Conservation (phyloP, 768 basidiomycete genomes). For the Leccinum ochraceum region DNA sequence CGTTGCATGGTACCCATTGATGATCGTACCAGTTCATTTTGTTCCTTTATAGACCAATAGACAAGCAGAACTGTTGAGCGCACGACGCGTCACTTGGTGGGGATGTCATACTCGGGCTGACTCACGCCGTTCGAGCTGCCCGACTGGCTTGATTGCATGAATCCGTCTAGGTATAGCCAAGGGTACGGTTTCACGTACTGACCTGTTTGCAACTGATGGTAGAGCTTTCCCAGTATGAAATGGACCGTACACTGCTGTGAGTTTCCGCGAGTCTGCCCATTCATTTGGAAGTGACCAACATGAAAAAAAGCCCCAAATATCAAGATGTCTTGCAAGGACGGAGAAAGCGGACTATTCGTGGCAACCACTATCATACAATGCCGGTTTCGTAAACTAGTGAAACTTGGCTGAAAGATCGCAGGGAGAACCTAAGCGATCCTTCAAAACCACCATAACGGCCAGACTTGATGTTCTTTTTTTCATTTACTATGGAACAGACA, state of each 20-base stretch:
- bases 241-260: not conserved
- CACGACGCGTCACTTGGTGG: not conserved
- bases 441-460: not conserved
- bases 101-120: not conserved
- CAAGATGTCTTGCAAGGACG: not conserved
- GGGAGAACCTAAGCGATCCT: not conserved
- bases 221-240: not conserved
- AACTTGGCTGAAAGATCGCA: no score
- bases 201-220: not conserved
- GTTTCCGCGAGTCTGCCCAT: not conserved
- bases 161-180: not conserved
- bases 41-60: not conserved
- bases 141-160: no score
- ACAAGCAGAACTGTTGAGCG: not conserved
- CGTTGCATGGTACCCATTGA: slow-evolving; percentile 26
- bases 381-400: not conserved
- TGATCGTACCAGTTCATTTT: not conserved
- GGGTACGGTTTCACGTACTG: not conserved
- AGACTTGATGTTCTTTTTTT: not conserved
- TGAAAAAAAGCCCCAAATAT: not conserved
- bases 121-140: not conserved
- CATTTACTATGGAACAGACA: not conserved
- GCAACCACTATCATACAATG: not conserved
- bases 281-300: not conserved
- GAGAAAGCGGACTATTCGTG: not conserved